Evolutionary conservation across 164 flowering plant species (phyloP).

Genomic region (Vitis labrusca): DNA sequence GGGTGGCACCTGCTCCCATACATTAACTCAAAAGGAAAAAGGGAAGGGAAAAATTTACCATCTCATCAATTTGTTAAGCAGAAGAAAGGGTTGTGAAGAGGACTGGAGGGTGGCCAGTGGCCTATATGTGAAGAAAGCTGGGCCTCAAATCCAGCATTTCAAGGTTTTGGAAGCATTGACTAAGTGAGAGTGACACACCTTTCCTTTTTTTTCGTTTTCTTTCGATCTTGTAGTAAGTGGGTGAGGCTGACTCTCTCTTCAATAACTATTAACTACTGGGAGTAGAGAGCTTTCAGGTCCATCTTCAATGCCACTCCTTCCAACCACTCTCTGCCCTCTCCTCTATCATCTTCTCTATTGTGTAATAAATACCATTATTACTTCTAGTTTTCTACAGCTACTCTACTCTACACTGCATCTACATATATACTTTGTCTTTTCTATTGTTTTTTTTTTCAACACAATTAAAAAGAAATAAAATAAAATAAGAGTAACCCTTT

Average conservation of each 20-base stretch:
- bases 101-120: too few species aligned
- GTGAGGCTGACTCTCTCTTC: background rate
- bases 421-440: background rate
- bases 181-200: conserved; percentile 7
- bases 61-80: too few species aligned
- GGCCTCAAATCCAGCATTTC: background rate
- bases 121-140: too few species aligned
- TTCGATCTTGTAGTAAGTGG: too few species aligned
- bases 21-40: too few species aligned
- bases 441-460: background rate
- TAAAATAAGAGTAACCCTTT: too few species aligned
- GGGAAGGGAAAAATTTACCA: too few species aligned
- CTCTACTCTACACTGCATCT: background rate
- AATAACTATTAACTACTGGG: background rate
- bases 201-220: background rate
- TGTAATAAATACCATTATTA: background rate
- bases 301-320: background rate
- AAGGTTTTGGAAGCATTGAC: conserved; percentile 17
- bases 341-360: background rate
- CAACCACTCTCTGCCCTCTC: background rate
- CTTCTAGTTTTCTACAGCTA: conserved; percentile 3
- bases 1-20: background rate
- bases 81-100: too few species aligned
- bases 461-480: too few species aligned
- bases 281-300: background rate